A percentile compares a stretch with the other conserved stretches of the same genome.
Conservation (phyloP, 805 yeast genomes). For the Kodamaea jinghongensis region DNA sequence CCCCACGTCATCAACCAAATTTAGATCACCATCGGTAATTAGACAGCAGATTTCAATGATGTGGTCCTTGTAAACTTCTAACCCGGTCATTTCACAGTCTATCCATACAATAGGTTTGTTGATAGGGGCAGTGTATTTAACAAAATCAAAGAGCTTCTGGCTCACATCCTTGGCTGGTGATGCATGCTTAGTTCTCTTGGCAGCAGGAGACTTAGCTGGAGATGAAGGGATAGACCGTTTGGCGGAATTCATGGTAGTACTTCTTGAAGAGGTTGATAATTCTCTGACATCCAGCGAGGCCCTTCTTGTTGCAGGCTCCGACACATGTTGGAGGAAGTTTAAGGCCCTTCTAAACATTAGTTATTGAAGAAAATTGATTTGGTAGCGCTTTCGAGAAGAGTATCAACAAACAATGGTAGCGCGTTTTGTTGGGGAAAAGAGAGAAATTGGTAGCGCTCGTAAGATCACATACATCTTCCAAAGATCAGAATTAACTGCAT, state of each 20-base stretch:
- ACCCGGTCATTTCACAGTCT: conserved; percentile 98
- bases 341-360: too few species aligned
- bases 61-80: conserved; percentile 68
- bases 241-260: too few species aligned
- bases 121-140: not conserved
- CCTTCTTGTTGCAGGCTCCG: too few species aligned
- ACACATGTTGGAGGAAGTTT: too few species aligned
- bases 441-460: too few species aligned
- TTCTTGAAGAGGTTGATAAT: too few species aligned
- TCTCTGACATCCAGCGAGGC: too few species aligned
- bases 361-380: too few species aligned
- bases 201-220: not conserved
- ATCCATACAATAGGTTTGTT: conserved; percentile 69
- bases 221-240: not conserved
- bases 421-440: too few species aligned
- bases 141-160: not conserved
- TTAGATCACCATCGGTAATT: conserved; percentile 79
- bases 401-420: too few species aligned
- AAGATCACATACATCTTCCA: not conserved
- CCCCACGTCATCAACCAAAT: conserved; percentile 65
- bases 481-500: not conserved
- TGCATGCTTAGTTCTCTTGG: not conserved
- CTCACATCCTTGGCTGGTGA: not conserved
- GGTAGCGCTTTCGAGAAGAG: too few species aligned
- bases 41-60: conserved; percentile 92